These are phyloP conservation scores for Bipolaris cookei DNA, from an alignment of 2,329 filamentous ascomycete genomes.

Conservation along the genomic window DNA sequence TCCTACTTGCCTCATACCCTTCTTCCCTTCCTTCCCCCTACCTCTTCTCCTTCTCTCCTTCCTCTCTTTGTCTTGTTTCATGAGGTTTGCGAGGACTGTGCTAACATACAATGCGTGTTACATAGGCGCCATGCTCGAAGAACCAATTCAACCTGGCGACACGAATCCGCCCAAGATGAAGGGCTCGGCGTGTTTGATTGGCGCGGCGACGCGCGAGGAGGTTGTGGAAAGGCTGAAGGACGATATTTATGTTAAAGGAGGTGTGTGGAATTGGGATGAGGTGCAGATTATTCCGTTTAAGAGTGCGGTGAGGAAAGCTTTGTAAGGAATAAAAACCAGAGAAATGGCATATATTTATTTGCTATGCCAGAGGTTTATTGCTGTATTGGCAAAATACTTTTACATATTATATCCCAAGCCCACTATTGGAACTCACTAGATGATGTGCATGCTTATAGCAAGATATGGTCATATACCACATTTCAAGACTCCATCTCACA, in stretches of 20 bases:
- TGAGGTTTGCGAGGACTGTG: neutral
- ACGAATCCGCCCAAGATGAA: constrained; percentile 68
- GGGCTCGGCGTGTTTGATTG: constrained; percentile 72
- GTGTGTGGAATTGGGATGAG: constrained; percentile 75
- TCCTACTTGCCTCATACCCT: too few species aligned
- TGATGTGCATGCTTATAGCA: too few species aligned
- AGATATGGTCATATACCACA: too few species aligned
- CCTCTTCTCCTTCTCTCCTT: neutral
- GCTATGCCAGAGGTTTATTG: too few species aligned
- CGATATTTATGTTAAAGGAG: constrained; percentile 74
- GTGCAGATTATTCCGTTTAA: constrained; percentile 58
- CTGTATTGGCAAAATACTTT: too few species aligned
- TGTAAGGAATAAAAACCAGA: too few species aligned
- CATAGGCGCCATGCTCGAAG: constrained; percentile 47
- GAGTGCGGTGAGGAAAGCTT: constrained; percentile 53
- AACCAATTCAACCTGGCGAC: constrained; percentile 63
- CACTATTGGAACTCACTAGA: too few species aligned
- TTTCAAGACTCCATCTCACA: too few species aligned
- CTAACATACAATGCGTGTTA: neutral
- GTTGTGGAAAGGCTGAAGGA: constrained; percentile 69
- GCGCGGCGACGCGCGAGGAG: constrained; percentile 72
- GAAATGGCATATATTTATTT: too few species aligned
- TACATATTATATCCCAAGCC: too few species aligned
- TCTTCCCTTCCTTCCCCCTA: neutral
- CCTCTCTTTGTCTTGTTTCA: too few species aligned